Evolutionary conservation across 2,329 filamentous ascomycete species (phyloP).

Genomic region (Emergomyces pasteurianus): DNA sequence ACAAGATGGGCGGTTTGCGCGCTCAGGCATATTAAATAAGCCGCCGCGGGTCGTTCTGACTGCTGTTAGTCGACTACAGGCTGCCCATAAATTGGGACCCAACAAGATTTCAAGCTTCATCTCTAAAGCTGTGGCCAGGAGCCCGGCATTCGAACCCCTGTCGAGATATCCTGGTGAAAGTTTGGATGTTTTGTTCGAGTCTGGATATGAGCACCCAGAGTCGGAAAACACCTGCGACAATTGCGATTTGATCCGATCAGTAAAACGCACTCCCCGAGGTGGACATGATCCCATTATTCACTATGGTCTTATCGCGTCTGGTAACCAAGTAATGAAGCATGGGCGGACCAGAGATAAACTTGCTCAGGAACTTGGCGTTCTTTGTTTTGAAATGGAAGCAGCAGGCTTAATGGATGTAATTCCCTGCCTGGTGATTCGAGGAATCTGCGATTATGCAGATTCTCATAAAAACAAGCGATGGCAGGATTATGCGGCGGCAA

Average conservation of each 20-base stretch:
- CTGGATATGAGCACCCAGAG: constrained; percentile 10
- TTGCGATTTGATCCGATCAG: neutral
- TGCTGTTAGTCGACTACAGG: constrained; percentile 6
- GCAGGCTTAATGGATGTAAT: constrained; percentile 18
- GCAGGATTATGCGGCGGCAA: constrained; percentile 25
- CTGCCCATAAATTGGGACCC: constrained; percentile 4
- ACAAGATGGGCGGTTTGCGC: neutral
- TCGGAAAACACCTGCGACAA: neutral
- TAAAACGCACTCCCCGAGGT: neutral
- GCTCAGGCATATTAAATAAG: constrained; percentile 5
- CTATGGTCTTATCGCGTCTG: constrained; percentile 18
- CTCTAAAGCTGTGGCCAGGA: constrained; percentile 1
- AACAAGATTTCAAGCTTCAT: constrained; percentile 9
- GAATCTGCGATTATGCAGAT: constrained; percentile 33
- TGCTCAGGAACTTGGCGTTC: constrained; percentile 7
- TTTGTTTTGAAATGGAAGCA: constrained; percentile 25
- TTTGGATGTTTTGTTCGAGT: constrained; percentile 14
- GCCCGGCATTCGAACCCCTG: neutral
- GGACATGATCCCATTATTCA: constrained; percentile 8
- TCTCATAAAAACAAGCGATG: constrained; percentile 28
- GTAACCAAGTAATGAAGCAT: constrained; percentile 17
- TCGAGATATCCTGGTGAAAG: constrained; percentile 4
- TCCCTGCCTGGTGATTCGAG: constrained; percentile 30
- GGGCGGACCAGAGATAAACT: constrained; percentile 7
- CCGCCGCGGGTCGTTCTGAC: constrained; percentile 7